Percentiles rank a stretch among this genome's conserved stretches.
Evolutionary conservation across 305 asterid genomes (phyloP).

Genomic region (Fraxinus dipetala): DNA sequence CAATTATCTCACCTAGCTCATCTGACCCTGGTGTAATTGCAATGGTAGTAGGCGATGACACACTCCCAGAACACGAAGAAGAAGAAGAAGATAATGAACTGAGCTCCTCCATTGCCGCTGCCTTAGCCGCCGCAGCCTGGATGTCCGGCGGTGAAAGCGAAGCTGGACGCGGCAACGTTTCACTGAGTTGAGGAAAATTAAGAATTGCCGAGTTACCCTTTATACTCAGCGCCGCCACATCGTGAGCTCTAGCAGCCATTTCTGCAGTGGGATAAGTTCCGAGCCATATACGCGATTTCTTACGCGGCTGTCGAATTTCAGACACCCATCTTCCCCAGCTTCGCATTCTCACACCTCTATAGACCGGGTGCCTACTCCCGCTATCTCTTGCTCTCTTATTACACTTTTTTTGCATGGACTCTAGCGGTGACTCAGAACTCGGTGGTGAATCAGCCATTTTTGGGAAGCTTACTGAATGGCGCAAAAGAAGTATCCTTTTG

Average conservation of each 20-base stretch:
- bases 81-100: slow-evolving; percentile 6
- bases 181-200: slow-evolving; percentile 56
- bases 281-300: slow-evolving; percentile 65
- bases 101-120: slow-evolving; percentile 69
- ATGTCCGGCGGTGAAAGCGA: slow-evolving; percentile 58
- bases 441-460: slow-evolving; percentile 31
- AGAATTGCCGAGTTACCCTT: slow-evolving; percentile 54
- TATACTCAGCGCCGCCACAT: slow-evolving; percentile 61
- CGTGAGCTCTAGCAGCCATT: slow-evolving; percentile 84
- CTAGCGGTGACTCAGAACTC: slow-evolving; percentile 15
- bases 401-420: not conserved
- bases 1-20: slow-evolving; percentile 70
- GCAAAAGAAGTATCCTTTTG: not conserved
- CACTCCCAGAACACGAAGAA: not conserved
- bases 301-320: slow-evolving; percentile 68
- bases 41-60: slow-evolving; percentile 4
- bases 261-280: slow-evolving; percentile 70
- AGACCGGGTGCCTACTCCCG: slow-evolving; percentile 47
- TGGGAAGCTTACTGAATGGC: not conserved
- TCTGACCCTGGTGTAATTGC: slow-evolving; percentile 36
- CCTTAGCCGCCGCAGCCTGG: slow-evolving; percentile 71
- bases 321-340: slow-evolving; percentile 86
- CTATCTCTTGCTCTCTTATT: slow-evolving; percentile 21
- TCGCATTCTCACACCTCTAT: slow-evolving; percentile 68
- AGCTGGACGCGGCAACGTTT: slow-evolving; percentile 56